Evolutionary conservation across 2,329 filamentous ascomycete species (phyloP), one percentile per base, ranked within the genome.

Genomic region (Parastagonospora avenae): DNA sequence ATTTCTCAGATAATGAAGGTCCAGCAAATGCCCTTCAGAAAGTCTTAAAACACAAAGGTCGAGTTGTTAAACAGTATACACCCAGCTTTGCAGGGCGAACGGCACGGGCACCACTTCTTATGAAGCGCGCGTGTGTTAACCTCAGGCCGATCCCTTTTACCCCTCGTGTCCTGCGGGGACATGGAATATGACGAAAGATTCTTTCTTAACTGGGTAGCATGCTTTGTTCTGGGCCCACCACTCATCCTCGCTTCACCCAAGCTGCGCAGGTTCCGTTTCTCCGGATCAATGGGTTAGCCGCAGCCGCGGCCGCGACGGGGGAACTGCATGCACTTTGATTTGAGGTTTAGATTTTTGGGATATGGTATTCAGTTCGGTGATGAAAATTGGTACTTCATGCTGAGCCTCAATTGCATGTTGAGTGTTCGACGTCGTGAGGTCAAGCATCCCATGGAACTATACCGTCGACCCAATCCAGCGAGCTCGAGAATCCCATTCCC

Each of bases 151-250:
- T 38, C 35, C 42, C 41, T 38, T 16, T 19, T 62, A 59, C 64
- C 62, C 65, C 65, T 69, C 66, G 60, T 59, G 55, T 54, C 48
- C 63, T 63, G 66, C 66, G 66, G 65, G 66, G 64, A 66, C 62
- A 67, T 60, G 67, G 66, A 65, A 63, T 59, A 62, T 65, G 68
- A 68, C 64, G 66, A 69, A 55, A 50, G 39, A 24, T 24, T 24
- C 19, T 5, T 24, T 24, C 19, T 24, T 24, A 5, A 24, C 19
- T 24, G 19, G 19, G 19, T 24, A 24, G 19, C 19, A 24, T 51
- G 52, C 48, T 59, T 66, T 64, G 67, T 67, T 66, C 61, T 66
- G 59, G 67, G 55, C 59, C 65, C 66, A 61, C 63, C 49, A 50
- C 50, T 53, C 42, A 29, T 54, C 46, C 37, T 50, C 47, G 43